Evolutionary conservation across 2,329 filamentous ascomycete species (phyloP).

Genomic region (Claviceps digitariae): DNA sequence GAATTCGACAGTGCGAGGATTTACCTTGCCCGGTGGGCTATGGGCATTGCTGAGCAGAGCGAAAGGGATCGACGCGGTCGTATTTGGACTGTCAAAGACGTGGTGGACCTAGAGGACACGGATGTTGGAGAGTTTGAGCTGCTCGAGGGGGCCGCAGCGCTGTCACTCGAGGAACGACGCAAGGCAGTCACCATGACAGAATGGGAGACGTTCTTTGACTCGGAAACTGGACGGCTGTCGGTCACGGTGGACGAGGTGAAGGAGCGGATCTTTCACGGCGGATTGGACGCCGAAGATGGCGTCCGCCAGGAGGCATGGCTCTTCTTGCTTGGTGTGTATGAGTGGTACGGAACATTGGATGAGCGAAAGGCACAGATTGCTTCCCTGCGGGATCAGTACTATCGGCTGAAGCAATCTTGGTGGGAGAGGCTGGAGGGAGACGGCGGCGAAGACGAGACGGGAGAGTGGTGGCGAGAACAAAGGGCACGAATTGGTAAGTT

Average conservation of each 20-base stretch:
- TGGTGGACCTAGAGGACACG: slow-evolving; percentile 86
- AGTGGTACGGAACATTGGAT: slow-evolving; percentile 81
- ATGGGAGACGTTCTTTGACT: slow-evolving; percentile 85
- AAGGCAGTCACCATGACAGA: slow-evolving; percentile 69
- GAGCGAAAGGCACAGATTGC: slow-evolving; percentile 75
- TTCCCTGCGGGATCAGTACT: slow-evolving; percentile 81
- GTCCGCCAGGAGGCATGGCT: slow-evolving; percentile 95
- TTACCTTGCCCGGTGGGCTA: slow-evolving; percentile 92
- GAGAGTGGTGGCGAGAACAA: slow-evolving; percentile 96
- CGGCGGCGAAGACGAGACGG: slow-evolving; percentile 63
- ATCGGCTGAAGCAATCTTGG: slow-evolving; percentile 86
- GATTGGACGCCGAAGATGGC: slow-evolving; percentile 75
- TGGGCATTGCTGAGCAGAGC: slow-evolving; percentile 96
- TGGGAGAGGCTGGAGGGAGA: slow-evolving; percentile 88
- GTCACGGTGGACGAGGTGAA: slow-evolving; percentile 88
- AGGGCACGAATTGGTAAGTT: slow-evolving; percentile 77
- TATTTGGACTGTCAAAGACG: slow-evolving; percentile 87
- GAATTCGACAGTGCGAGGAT: slow-evolving; percentile 94
- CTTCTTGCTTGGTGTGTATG: slow-evolving; percentile 79
- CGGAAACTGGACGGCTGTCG: slow-evolving; percentile 56
- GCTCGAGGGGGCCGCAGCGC: slow-evolving; percentile 60
- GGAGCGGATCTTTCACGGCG: slow-evolving; percentile 92
- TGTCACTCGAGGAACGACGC: slow-evolving; percentile 64
- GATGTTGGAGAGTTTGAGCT: slow-evolving; percentile 95
- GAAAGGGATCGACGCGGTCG: slow-evolving; percentile 74